A percentile compares a stretch with the other conserved stretches of the same genome.
phyloP scores from a whole-genome alignment of 2,329 filamentous ascomycete species.

The Paramyrothecium roridum region DNA sequence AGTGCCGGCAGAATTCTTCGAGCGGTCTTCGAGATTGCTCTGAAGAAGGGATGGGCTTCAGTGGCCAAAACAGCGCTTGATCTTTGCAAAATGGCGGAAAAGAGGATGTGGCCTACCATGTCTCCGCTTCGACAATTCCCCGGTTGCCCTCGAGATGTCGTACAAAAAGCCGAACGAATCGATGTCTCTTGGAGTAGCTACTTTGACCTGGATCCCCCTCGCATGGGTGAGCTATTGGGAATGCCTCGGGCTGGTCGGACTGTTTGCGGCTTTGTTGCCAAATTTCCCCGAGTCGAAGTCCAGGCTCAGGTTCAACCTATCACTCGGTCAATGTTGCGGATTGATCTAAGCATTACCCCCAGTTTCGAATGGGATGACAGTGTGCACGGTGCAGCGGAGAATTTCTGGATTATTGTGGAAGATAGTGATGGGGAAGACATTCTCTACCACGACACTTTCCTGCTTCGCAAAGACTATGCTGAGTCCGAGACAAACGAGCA shows the following conservation, averaged over 20 bases:
- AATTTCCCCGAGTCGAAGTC: conserved; percentile 89
- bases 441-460: conserved; percentile 89
- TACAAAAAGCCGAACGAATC: conserved; percentile 90
- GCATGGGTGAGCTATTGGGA: conserved; percentile 91
- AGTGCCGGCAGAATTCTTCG: conserved; percentile 94
- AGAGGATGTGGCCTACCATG: conserved; percentile 99
- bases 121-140: conserved; percentile 90
- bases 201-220: conserved; percentile 92
- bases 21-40: conserved; percentile 93
- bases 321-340: conserved; percentile 85
- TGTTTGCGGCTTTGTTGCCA: conserved; percentile 82
- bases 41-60: conserved; percentile 93
- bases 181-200: conserved; percentile 92
- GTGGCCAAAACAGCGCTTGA: conserved; percentile 91
- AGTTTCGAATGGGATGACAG: conserved; percentile 95
- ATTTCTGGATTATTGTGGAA: conserved; percentile 96
- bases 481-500: conserved; percentile 86
- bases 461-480: conserved; percentile 87
- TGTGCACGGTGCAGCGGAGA: conserved; percentile 83
- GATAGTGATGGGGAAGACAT: conserved; percentile 97
- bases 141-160: conserved; percentile 75
- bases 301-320: conserved; percentile 93
- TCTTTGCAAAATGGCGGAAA: conserved; percentile 98
- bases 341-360: conserved; percentile 87
- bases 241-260: conserved; percentile 83